Evolutionary conservation across 192 early-diverging fungal genomes (phyloP), one percentile per base, ranked within the genome.

Genomic region (Backusella morwellensis): DNA sequence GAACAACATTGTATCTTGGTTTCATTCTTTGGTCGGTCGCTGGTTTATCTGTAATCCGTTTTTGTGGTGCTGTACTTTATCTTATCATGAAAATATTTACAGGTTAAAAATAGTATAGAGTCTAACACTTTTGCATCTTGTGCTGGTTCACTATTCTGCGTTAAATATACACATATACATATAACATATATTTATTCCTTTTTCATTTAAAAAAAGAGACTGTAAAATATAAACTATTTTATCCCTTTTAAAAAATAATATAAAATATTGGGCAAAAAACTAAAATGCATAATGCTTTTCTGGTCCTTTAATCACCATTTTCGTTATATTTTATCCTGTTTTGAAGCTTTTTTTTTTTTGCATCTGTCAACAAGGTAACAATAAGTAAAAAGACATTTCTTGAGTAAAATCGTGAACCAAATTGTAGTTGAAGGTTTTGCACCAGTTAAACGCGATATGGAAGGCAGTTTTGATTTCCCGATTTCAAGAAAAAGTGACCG

Each of bases 21-120:
- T 92, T 94, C 78, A 90, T 95, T n/a, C 90, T 96, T 56, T 95
- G 91, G 87, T 90, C 91, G 35, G 94, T 95, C 0, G 82, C 90
- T 23, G 91, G 83, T 69, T 78, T 96, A 47, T 85, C 92, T 7
- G 77, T 83, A 1, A 81, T 94, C 66, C 84, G 94, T 38, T 95
- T 94, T 72, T 75, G 90, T 29, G 94, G 94, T 29, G 82, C 87
- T 35, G 81, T 82, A 56, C 71, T 81, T 3, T 96, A 96, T 80
- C 85, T 94, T 40, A 74, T 96, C n/a, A 80, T 88, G 44, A 85
- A 89, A 70, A 84, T 90, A 15, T 80, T 90, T 66, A 85, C 84
- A 32, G 88, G 88, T 35, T 82, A 82, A 69, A 41, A 41, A 23
- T 47, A 23, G 54, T 59, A 59, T 59, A 59, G 23, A 59, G 23